Evolutionary conservation across 2,329 filamentous ascomycete species (phyloP), one percentile per base, ranked within the genome.

Genomic region (Diaporthe capsici): DNA sequence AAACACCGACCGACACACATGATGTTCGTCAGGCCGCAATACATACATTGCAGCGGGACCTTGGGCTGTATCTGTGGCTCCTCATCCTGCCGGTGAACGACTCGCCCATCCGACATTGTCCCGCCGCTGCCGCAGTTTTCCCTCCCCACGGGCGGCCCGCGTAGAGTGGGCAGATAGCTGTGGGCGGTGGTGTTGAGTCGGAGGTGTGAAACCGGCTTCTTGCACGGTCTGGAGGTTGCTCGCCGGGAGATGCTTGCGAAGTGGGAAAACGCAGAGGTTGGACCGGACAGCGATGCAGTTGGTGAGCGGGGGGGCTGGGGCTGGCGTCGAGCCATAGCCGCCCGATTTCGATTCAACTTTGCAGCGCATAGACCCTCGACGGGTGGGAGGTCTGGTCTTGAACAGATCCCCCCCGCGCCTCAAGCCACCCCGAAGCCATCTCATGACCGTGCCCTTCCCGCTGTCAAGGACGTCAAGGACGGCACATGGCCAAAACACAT

Each of bases 151-250:
- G 47, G 9, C 7, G 49, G 49, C 47, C 65, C 49, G 65, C 47
- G 8, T 51, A 47, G 44, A 68, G 63, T 53, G 47, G 63, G 47
- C 63, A 68, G 63, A 53, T 68, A 6, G 47, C 31, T 17, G 65
- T 55, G 65, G 65, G 65, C 65, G 47, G 47, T 55, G 47, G 31
- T 55, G 65, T 55, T 55, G 65, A 70, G 65, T 55, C 49, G 47
- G 65, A 70, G 49, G 47, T 70, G 65, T 70, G 65, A 70, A 70
- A 70, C 65, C 65, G 65, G 31, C 34, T 55, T 70, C 65, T 70
- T 51, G 65, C 65, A 70, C 65, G 15, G 65, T 70, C 47, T 39
- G 3, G 31, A 70, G 65, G 49, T 39, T 70, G 65, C 65, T 70
- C 4, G 65, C 65, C 65, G 42, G 65, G 65, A 70, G 65, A 70